Evolutionary conservation across 1,139 yeast genomes (phyloP).

Genomic region (Candida sojae): DNA sequence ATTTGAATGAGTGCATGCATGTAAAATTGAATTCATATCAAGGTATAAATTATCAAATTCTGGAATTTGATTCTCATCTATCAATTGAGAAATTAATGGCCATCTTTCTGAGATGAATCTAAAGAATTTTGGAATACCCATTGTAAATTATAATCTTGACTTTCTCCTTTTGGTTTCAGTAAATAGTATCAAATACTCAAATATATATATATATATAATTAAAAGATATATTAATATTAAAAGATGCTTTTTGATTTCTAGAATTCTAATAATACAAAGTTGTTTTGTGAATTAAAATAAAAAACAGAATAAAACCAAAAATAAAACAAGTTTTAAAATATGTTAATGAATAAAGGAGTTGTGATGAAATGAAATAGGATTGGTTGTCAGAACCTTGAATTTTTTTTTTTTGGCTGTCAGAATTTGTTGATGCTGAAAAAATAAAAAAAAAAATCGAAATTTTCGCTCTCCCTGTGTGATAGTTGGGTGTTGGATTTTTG

Average conservation of each 20-base stretch:
- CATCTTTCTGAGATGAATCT: slow-evolving; percentile 98
- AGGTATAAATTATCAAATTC: slow-evolving; percentile 93
- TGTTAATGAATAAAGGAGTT: not conserved
- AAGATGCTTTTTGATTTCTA: not conserved
- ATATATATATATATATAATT: not conserved
- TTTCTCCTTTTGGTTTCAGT: not conserved
- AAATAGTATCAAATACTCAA: too few relatives aligned
- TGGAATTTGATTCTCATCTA: slow-evolving; percentile 83
- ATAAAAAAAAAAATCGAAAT: not conserved
- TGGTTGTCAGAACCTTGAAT: not conserved
- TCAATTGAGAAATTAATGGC: slow-evolving; percentile 91
- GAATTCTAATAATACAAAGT: slow-evolving; percentile 1
- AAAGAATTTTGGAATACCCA: slow-evolving; percentile 96
- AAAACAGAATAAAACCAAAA: not conserved
- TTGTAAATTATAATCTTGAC: slow-evolving; percentile 7
- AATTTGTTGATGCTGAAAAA: not conserved
- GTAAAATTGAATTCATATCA: slow-evolving; percentile 97
- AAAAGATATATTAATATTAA: not conserved
- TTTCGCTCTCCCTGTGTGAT: not conserved
- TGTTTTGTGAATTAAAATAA: not conserved
- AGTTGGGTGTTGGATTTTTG: not conserved
- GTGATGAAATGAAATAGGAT: too few relatives aligned
- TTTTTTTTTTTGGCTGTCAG: not conserved
- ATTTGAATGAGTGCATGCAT: slow-evolving; percentile 85
- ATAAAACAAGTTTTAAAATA: not conserved